Conservation (phyloP, 2,329 filamentous ascomycete genomes). For the Akanthomyces lecanii region DNA sequence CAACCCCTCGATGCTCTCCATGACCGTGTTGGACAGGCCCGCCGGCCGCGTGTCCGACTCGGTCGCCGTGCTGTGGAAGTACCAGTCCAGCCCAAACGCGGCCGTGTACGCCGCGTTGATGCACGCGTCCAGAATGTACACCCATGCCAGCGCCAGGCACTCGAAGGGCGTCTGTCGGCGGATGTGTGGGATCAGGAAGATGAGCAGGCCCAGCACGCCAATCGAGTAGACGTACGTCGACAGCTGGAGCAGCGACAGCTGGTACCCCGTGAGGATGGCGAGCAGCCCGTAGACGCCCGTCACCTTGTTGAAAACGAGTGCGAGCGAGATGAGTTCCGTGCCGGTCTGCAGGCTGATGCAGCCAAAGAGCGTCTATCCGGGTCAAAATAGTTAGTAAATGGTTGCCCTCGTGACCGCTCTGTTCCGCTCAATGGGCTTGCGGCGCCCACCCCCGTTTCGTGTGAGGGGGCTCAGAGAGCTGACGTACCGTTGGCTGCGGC, state of each 20-base stretch:
- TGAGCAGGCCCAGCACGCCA: constrained; percentile 61
- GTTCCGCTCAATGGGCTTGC: not conserved
- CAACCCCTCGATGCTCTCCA: constrained; percentile 32
- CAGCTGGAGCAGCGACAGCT: constrained; percentile 76
- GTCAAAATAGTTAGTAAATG: constrained; percentile 13
- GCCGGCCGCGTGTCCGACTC: constrained; percentile 28
- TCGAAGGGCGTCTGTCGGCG: constrained; percentile 74
- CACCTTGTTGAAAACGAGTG: constrained; percentile 86
- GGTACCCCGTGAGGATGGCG: constrained; percentile 80
- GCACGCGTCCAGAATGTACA: constrained; percentile 77
- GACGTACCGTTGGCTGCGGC: constrained; percentile 38
- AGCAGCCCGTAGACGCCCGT: constrained; percentile 88
- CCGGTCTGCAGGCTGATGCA: constrained; percentile 83
- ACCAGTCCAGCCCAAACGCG: constrained; percentile 82
- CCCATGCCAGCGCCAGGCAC: constrained; percentile 74
- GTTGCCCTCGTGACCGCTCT: not conserved
- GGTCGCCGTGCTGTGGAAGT: constrained; percentile 59
- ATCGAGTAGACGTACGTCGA: constrained; percentile 91
- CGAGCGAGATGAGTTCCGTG: constrained; percentile 76
- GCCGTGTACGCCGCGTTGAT: constrained; percentile 80
- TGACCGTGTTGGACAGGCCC: constrained; percentile 24
- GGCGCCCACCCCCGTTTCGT: constrained; percentile 3
- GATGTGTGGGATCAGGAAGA: constrained; percentile 73
- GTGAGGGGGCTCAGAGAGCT: not conserved
- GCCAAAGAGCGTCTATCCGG: constrained; percentile 71